These are phyloP conservation scores for Penicillium argentinense DNA, from an alignment of 495 filamentous ascomycete species.

Conservation along the genomic window DNA sequence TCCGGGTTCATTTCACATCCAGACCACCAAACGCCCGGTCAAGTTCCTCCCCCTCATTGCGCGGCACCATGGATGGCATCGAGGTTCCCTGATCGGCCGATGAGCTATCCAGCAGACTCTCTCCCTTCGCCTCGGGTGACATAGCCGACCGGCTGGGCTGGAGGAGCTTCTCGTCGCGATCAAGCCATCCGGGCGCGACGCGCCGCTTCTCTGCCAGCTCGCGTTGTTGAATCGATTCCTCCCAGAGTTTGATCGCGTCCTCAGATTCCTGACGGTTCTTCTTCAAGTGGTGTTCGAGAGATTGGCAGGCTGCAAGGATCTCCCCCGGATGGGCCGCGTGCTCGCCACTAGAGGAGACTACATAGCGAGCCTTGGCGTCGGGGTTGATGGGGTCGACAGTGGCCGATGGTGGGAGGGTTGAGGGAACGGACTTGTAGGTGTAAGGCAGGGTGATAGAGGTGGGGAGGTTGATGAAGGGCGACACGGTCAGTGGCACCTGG, in stretches of 20 bases:
- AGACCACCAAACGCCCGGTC: slow-evolving; percentile 86
- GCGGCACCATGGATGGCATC: slow-evolving; percentile 49
- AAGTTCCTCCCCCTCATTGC: slow-evolving; percentile 72
- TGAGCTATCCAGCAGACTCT: slow-evolving; percentile 47
- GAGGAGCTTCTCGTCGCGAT: slow-evolving; percentile 80
- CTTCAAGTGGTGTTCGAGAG: slow-evolving; percentile 71
- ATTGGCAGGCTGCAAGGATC: slow-evolving; percentile 75
- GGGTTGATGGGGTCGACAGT: slow-evolving; percentile 51
- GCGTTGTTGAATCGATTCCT: slow-evolving; percentile 65
- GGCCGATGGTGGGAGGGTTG: slow-evolving; percentile 76
- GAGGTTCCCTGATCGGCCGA: slow-evolving; percentile 39
- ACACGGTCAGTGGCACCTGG: slow-evolving; percentile 90
- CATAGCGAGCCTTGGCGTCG: slow-evolving; percentile 59
- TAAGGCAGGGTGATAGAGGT: slow-evolving; percentile 90
- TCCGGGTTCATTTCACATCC: slow-evolving; percentile 42
- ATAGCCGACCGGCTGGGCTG: slow-evolving; percentile 54
- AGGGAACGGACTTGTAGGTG: slow-evolving; percentile 87
- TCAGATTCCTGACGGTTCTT: slow-evolving; percentile 63
- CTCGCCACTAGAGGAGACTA: slow-evolving; percentile 67
- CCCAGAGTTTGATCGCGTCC: slow-evolving; percentile 64
- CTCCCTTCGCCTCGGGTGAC: slow-evolving; percentile 13
- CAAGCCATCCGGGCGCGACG: slow-evolving; percentile 91
- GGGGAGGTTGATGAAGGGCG: slow-evolving; percentile 90
- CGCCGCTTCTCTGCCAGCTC: slow-evolving; percentile 91
- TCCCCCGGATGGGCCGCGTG: slow-evolving; percentile 79